These are phyloP conservation scores for Neofusicoccum ribis DNA, from an alignment of 2,329 filamentous ascomycete genomes.

Conservation along the genomic window DNA sequence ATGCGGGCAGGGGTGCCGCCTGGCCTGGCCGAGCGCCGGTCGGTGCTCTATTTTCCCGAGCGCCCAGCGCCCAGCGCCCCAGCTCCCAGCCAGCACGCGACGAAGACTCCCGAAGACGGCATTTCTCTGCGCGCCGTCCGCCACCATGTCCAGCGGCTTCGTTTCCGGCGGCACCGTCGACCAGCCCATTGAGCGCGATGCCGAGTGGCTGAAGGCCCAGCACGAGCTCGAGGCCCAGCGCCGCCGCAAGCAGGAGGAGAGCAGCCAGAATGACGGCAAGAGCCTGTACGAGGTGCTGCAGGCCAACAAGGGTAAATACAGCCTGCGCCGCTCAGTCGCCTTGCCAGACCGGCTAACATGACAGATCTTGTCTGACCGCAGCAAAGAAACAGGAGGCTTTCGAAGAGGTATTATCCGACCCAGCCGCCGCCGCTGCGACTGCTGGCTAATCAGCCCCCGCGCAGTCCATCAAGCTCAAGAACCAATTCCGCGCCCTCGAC, in stretches of 20 bases:
- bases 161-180: conserved; percentile 26
- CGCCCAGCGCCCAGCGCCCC: not conserved
- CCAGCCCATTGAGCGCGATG: conserved; percentile 45
- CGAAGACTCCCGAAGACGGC: too few relatives aligned
- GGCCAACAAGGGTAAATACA: conserved; percentile 70
- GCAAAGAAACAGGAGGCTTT: conserved; percentile 81
- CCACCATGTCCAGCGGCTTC: conserved; percentile 22
- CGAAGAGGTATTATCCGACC: conserved; percentile 58
- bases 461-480: conserved; percentile 61
- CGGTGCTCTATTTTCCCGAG: not conserved
- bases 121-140: not conserved
- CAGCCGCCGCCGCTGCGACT: not conserved
- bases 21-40: not conserved
- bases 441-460: not conserved
- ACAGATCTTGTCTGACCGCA: conserved; percentile 38
- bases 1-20: not conserved
- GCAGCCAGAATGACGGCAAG: conserved; percentile 55
- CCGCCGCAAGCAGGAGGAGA: conserved; percentile 54
- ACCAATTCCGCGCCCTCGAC: conserved; percentile 76
- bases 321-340: not conserved
- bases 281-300: conserved; percentile 74
- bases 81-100: too few relatives aligned
- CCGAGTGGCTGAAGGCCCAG: conserved; percentile 67
- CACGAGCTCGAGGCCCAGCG: conserved; percentile 64
- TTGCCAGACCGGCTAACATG: conserved; percentile 30